phyloP scores from a whole-genome alignment of 768 basidiomycete species.

The Mycena filopes region DNA sequence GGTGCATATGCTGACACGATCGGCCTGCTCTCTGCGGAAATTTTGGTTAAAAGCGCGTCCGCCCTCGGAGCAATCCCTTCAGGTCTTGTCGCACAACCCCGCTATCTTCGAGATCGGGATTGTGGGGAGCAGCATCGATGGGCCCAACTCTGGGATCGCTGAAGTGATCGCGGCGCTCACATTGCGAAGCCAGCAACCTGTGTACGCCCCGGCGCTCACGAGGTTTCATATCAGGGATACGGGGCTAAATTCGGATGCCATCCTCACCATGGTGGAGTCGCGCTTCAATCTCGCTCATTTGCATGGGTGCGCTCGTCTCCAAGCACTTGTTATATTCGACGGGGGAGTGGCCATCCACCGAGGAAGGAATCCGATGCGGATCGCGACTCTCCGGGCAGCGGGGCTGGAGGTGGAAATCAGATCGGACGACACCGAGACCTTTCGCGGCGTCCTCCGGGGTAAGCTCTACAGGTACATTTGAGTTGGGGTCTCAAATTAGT shows the following conservation, averaged over 20 bases:
- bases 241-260: background rate
- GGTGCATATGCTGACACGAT: background rate
- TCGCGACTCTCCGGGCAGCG: background rate
- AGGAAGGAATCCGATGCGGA: background rate
- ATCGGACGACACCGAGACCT: no score
- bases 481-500: no score
- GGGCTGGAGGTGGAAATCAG: background rate
- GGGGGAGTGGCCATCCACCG: background rate
- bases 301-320: conserved; percentile 7
- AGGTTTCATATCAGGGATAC: background rate
- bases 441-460: no score
- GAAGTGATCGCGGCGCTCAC: background rate
- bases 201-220: background rate
- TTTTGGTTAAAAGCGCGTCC: background rate
- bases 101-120: background rate
- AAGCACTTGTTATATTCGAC: background rate
- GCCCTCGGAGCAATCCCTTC: background rate
- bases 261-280: background rate
- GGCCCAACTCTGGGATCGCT: background rate
- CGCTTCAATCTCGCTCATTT: background rate
- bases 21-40: background rate
- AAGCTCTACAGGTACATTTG: no score
- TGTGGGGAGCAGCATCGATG: background rate
- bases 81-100: background rate
- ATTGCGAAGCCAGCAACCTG: background rate